Percentiles rank a stretch among this genome's conserved stretches.
Conservation (phyloP, 352 stramenopile species). For the Pilasporangium apinafurcum region DNA sequence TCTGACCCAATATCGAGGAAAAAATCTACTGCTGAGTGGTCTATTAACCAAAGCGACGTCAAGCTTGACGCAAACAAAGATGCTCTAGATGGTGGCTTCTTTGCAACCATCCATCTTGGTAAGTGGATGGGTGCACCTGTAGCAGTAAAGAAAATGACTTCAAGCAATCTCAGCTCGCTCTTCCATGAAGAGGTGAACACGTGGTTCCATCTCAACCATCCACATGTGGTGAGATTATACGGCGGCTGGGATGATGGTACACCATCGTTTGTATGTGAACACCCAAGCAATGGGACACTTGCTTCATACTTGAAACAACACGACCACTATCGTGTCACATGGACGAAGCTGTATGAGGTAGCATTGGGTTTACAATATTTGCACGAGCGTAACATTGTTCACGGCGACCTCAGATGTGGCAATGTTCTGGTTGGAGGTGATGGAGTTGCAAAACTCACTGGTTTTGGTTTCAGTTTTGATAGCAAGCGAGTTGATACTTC, state of each 20-base stretch:
- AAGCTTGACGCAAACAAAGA: no score
- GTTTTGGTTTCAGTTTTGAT: slow-evolving; percentile 1
- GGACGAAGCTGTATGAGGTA: slow-evolving; percentile 2
- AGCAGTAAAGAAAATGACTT: no score
- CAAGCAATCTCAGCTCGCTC: no score
- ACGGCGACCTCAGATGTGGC: not conserved
- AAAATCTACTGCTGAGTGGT: no score
- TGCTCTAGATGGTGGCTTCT: no score
- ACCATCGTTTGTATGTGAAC: slow-evolving; percentile 4
- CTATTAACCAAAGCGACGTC: no score
- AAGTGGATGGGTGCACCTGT: no score
- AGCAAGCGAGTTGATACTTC: no score
- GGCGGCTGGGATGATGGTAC: slow-evolving; percentile 6
- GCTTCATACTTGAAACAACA: no score
- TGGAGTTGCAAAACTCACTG: slow-evolving; percentile 1
- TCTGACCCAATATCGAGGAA: no score
- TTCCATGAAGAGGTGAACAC: slow-evolving; percentile 4
- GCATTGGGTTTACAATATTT: slow-evolving; percentile 30
- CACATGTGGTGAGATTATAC: slow-evolving; percentile 8
- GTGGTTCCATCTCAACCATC: slow-evolving; percentile 6
- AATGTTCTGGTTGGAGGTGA: slow-evolving; percentile 1
- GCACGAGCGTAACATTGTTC: slow-evolving; percentile 4
- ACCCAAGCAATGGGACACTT: not conserved
- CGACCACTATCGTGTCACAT: no score
- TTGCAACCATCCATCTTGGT: no score